Evolutionary conservation across 495 filamentous ascomycete species (phyloP), one percentile per base, ranked within the genome.

Genomic region (Thermochaetoides thermophila): DNA sequence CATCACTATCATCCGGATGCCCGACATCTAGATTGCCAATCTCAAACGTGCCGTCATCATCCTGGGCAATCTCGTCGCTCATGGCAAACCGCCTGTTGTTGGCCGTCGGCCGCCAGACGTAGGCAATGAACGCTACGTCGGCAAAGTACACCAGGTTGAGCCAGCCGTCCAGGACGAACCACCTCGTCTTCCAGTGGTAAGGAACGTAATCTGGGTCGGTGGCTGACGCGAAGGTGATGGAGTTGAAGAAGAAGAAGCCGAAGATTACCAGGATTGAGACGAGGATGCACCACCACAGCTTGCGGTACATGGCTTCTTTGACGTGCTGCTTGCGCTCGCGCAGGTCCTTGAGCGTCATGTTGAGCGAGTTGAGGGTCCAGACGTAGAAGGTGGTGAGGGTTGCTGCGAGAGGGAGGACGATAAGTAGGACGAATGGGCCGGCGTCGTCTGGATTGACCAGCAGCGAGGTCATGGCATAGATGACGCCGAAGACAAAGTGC

Each of bases 91-190:
- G 72, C 45, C 87, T 68, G 60, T 99, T 99, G 56, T 99, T 96
- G 24, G 76, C 86, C 15, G 89, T 95, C 18, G 89, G 89, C 32
- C 89, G 69, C 89, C 89, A 99, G 22, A 99, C 65, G 46, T 96
- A 99, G n/a, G 87, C 83, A 29, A 99, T 71, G 55, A 84, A 93
- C 25, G 69, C 70, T 15, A 99, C 77, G 50, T 96, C 86, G 43
- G 78, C 77, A 29, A 99, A 69, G 53, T 99, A 99, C 14, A 99
- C 91, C 12, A 96, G 49, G 56, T 95, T 96, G 32, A 95, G 68
- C 89, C 89, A 99, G 34, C 89, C 89, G 50, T 99, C 89, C 8
- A 96, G 71, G 17, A 99, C 75, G 53, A 99, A 99, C 89, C 89
- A 99, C 32, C 89, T 64, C 12, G 76, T 80, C 64, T 91, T 81